Percentiles rank a stretch among this genome's conserved stretches.
Conservation (phyloP, 805 yeast genomes). For the Metschnikowia amazonensis region DNA sequence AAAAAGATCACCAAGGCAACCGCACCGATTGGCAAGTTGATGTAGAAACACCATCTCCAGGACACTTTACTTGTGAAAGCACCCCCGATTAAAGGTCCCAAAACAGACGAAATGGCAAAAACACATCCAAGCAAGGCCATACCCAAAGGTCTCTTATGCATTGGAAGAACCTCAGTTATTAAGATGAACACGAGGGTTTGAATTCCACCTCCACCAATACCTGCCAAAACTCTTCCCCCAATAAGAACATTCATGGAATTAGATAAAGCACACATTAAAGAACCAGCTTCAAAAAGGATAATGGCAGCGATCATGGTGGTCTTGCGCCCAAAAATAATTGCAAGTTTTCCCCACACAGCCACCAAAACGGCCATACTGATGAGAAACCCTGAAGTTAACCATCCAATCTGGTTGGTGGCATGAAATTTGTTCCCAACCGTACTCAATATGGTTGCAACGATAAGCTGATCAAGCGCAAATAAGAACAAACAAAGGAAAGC, state of each 20-base stretch:
- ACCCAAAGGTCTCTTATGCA: constrained; percentile 24
- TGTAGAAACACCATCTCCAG: constrained; percentile 29
- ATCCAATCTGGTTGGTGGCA: constrained; percentile 32
- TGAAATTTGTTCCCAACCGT: constrained; percentile 36
- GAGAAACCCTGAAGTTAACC: constrained; percentile 38
- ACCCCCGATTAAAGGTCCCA: constrained; percentile 27
- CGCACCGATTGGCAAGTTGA: constrained; percentile 26
- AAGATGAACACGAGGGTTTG: constrained; percentile 28
- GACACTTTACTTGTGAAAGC: constrained; percentile 23
- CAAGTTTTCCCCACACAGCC: constrained; percentile 36
- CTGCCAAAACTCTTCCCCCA: constrained; percentile 39
- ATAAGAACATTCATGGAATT: constrained; percentile 35
- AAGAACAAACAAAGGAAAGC: constrained; percentile 31
- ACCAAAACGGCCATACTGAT: constrained; percentile 32
- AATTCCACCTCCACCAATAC: constrained; percentile 37
- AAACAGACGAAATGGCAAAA: constrained; percentile 23
- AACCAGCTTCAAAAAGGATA: constrained; percentile 31
- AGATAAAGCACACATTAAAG: constrained; percentile 38
- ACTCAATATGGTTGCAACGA: constrained; percentile 32
- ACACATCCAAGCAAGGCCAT: constrained; percentile 20
- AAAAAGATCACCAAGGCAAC: constrained; percentile 19
- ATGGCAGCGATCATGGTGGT: constrained; percentile 24
- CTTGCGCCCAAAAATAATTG: constrained; percentile 37
- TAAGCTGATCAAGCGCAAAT: constrained; percentile 39
- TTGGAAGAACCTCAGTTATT: constrained; percentile 30